Evolutionary conservation across 176 grass and related monocot genomes (phyloP).

Genomic region (Bromus sterilis): DNA sequence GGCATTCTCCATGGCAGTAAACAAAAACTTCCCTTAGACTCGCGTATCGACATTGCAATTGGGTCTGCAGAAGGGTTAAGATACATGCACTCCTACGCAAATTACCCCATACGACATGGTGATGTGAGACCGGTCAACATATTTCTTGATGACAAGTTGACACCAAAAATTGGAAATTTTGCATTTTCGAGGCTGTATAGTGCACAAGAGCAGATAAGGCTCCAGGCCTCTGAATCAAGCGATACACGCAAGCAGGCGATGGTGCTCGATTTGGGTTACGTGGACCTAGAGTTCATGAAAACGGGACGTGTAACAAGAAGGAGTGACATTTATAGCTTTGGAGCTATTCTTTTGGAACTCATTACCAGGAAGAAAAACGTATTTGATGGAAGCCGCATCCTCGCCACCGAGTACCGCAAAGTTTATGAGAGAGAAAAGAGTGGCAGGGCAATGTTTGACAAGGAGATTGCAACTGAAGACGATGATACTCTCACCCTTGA

Average conservation of each 20-base stretch:
- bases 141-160: not conserved
- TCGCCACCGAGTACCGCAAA: not conserved
- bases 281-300: not conserved
- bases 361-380: not conserved
- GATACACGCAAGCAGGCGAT: not conserved
- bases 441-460: not conserved
- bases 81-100: not conserved
- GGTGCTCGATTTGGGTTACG: not conserved
- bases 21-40: not conserved
- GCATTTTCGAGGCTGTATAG: not conserved
- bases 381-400: not conserved
- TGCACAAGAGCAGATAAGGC: fast-evolving
- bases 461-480: not conserved
- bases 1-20: not conserved
- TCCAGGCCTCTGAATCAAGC: not conserved
- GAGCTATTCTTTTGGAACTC: not conserved
- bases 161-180: not conserved
- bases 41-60: not conserved
- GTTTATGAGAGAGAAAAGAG: not conserved
- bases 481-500: not conserved
- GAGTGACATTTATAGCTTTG: not conserved
- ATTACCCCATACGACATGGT: not conserved
- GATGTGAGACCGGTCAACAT: not conserved
- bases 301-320: not conserved
- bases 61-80: not conserved